Evolutionary conservation across 2,329 filamentous ascomycete genomes (phyloP), one percentile per base, ranked within the genome.

Genomic region (Hortaea werneckii): DNA sequence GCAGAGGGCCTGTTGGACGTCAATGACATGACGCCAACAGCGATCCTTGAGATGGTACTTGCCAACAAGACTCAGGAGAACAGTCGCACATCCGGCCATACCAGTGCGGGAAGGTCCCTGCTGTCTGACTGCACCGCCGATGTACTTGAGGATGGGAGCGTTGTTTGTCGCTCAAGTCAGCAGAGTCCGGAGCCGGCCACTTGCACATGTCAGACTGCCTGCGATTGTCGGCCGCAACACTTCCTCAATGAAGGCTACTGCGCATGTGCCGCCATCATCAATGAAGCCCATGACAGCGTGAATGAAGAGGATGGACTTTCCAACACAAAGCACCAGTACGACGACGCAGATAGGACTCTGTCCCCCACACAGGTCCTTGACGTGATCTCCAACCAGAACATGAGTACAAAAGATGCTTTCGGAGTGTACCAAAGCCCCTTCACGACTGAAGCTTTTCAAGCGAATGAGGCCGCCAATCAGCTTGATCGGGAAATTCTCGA

Each of bases 1-100:
- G 29, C 42, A 10, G 41, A 40, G 11, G 49, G 49, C 28, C 30
- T 51, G n/a, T 29, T 44, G 32, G 44, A 51, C 37, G 37, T 44
- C n/a, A 42, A 40, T 35, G 41, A 10, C n/a, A 45, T 50, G 40
- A 37, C 45, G 4, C 42, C 46, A 3, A 37, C 38, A 4, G 38
- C 45, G 12, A 41, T 51, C 37, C 40, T 32, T 12, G 29, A 45
- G 12, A 37, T 49, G 44, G 42, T 50, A 5, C 49, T 46, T 28
- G 34, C 40, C 3, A 45, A 44, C 29, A 41, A 53, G n/a, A 44
- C 44, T 5, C 37, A 37, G 11, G 47, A 49, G 13, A 8, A 8
- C 7, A 10, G 37, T 10, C 37, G 37, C 13, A 20, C 8, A 8
- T 8, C 37, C 10, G 37, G 10, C 10, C 9, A 35, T 9, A 35